Evolutionary conservation across 2,329 filamentous ascomycete species (phyloP).

Genomic region (Cercospora zeae-maydis): DNA sequence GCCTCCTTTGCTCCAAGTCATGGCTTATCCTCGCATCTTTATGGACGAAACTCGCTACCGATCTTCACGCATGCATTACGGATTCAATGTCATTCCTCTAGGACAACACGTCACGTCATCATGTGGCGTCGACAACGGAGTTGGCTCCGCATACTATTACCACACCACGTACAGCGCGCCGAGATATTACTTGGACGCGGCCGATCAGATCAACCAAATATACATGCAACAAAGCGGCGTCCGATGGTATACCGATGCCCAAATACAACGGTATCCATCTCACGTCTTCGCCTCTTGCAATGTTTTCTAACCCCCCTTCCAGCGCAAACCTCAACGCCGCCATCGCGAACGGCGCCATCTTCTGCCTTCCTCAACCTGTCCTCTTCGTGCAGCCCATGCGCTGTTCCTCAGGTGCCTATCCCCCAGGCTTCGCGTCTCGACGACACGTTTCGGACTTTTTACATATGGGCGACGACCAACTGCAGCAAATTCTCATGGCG

Average conservation of each 20-base stretch:
- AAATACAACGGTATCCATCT: neutral
- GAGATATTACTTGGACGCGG: neutral
- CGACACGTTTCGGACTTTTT: conserved; percentile 29
- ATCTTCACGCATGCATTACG: conserved; percentile 4
- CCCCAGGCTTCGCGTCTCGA: conserved; percentile 30
- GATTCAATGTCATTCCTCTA: neutral
- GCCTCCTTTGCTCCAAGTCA: neutral
- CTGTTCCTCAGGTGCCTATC: conserved; percentile 33
- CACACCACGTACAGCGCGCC: neutral
- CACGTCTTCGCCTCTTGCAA: neutral
- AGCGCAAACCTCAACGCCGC: conserved; percentile 27
- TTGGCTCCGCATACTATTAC: neutral
- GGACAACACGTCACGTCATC: neutral
- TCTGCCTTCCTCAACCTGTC: conserved; percentile 22
- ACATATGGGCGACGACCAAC: conserved; percentile 29
- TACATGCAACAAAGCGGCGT: conserved; percentile 2
- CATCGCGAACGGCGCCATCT: conserved; percentile 33
- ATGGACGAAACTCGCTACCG: conserved; percentile 1
- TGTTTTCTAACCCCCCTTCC: neutral
- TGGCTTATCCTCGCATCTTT: neutral
- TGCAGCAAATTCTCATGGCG: conserved; percentile 32
- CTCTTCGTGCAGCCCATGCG: conserved; percentile 35
- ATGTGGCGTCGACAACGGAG: conserved; percentile 8
- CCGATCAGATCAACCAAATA: neutral
- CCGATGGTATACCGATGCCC: neutral